Evolutionary conservation across 441 rosid genomes (phyloP), one percentile per base, ranked within the genome.

Genomic region (Caryocar brasiliense): DNA sequence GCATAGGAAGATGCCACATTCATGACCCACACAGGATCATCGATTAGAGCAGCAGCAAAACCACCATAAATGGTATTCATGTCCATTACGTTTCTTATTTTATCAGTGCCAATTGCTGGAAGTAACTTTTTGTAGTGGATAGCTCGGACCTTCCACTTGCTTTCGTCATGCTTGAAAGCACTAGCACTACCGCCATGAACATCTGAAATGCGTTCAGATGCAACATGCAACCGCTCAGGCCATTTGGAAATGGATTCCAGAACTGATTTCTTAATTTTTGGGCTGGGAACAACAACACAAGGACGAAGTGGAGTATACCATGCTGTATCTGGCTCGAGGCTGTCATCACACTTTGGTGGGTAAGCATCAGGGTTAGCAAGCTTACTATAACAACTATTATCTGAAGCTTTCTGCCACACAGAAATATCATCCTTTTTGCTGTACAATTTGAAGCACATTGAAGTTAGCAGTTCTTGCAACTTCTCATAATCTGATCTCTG

Each of bases 261-360:
- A 65, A 50, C 87, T 20, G 83, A 55, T 58, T 72, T 75, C 79
- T 76, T 80, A 28, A 71, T 71, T 56, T 80, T 72, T 28, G 89
- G 80, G 61, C 62, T 77, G 7, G 96, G 96, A 67, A 71, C 86
- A 19, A 85, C 81, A 18, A 85, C 89, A 49, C 98, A 91, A 23
- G 94, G 74, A 8, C 91, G 90, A 44, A 92, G 69, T 0, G 98
- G 95, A 26, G 95, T 85, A 58, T 92, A 92, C 98, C 98, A 92
- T 35, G 96, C 98, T 17, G 84, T 67, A 66, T 92, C 95, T n/a
- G 95, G 89, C 71, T 92, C 98, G 14, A 92, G 73, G 70, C 98
- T 87, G 40, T 81, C 96, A 42, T 92, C 98, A 43, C 98, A 92
- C 64, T 82, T 83, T 18, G 86, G 82, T 2, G 95, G 98, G 59